Base-by-base conservation (phyloP, 2,329 filamentous ascomycete species). In the Aspergillus tanneri region DNA sequence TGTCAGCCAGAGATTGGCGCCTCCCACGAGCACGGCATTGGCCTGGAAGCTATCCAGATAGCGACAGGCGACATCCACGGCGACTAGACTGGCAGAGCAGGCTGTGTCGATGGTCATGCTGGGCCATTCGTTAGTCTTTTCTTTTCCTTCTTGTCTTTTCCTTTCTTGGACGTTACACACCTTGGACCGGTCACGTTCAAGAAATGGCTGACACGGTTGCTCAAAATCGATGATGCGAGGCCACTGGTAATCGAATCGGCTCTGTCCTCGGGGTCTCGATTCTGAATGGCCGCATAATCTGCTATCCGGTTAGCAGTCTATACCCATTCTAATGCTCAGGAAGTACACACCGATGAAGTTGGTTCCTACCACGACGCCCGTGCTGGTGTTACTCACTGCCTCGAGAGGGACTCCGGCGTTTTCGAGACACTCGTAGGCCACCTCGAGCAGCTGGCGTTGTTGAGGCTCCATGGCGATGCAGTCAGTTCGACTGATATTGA, bases 1-100 rank as follows among this genome's bases (percentile, higher is more conserved):
- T 11, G 5, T 30, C 5, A 78, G 41, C n/a, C 65, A 59, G 0
- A 69, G 35, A 0, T 75, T 74, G 2, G 60, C 44, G 12, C 68
- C 68, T 2, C 61, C 64, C 11, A 72, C 53, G 0, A 62, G 12
- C 7, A 48, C 27, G 32, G 28, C 27, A 4, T 34, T 12, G 21
- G 28, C 30, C n/a, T 51, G 42, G 10, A 53, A 51, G 3, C 22
- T 46, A 11, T 39, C 30, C 3, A 63, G 41, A 38, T 23, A 49
- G 38, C 59, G 55, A 23, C 46, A 58, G 2, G 64, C 67, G n/a
- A 51, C 38, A 44, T 68, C 60, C 2, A 69, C 32, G 5, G 57
- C 63, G 3, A 50, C 42, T 22, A 64, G 34, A 5, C 51, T 49
- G 2, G 50, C 19, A 4, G 61, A 63, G 46, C 65, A 65, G 1